Evolutionary conservation across 2,329 filamentous ascomycete species (phyloP), one percentile per base, ranked within the genome.

Genomic region (Beauveria sp.): DNA sequence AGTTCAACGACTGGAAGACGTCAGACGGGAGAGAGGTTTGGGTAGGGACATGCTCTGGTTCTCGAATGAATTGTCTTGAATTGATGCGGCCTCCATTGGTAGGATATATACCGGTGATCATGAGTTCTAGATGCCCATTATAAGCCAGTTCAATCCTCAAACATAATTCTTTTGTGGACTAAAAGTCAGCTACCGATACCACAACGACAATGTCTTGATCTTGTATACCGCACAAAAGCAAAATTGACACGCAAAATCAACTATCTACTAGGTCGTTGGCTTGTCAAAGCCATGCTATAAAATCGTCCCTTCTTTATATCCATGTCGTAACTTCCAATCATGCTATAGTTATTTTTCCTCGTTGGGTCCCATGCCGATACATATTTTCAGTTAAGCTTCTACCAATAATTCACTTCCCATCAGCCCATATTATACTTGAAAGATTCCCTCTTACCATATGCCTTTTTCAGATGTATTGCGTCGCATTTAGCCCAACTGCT

Each of bases 391-490:
- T 47, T 34, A 22, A 34, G 18, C 1, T 53, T 52, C n/a, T 52
- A 53, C 46, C 44, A 5, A 3, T 58, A 10, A 18, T 53, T 44
- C 48, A n/a, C n/a, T 46, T 26, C 50, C 47, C 30, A 43, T 60
- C 57, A 59, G n/a, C 48, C 55, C 47, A 53, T 59, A 59, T 59
- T 59, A 59, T 22, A 52, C 37, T 26, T 24, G 5, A 40, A 40
- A 22, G n/a, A 30, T 52, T 52, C 44, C 30, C 46, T 55, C 44
- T 40, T 51, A 41, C 55, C 9, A 41, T 28, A 22, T 53, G n/a
- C 57, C 30, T 54, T 63, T 65, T 61, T 67, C 58, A n/a, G 20
- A 22, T 28, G 28, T 20, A 40, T 40, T n/a, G 26, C 22, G 9
- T 40, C 30, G 6, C 3, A 50, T 10, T 20, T 22, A 41, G 41